These are phyloP conservation scores for Moringa oleifera DNA, from an alignment of 345 rosid genomes.

Conservation along the genomic window DNA sequence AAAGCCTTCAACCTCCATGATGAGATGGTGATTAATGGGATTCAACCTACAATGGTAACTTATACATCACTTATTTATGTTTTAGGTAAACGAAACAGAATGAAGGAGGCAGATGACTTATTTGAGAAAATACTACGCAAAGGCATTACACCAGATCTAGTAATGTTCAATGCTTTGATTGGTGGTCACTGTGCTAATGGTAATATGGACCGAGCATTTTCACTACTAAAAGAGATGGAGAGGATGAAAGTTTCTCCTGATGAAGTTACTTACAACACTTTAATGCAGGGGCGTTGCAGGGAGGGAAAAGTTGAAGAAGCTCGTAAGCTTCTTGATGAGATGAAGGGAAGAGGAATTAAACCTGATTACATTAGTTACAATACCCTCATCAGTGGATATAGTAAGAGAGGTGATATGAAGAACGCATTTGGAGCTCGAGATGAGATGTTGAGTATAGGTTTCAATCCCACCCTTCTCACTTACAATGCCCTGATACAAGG, in stretches of 20 bases:
- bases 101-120: constrained; percentile 66
- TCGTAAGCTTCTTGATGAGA: constrained; percentile 69
- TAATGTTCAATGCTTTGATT: constrained; percentile 75
- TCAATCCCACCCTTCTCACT: constrained; percentile 75
- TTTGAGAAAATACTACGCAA: constrained; percentile 46
- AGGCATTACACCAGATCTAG: constrained; percentile 52
- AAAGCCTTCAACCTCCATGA: constrained; percentile 65
- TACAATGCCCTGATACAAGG: constrained; percentile 85
- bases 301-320: constrained; percentile 88
- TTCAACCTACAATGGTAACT: constrained; percentile 63
- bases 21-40: constrained; percentile 58
- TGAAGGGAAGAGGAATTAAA: constrained; percentile 73
- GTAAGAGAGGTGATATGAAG: constrained; percentile 74
- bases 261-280: constrained; percentile 84
- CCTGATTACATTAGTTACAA: constrained; percentile 85
- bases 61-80: constrained; percentile 78
- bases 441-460: constrained; percentile 85
- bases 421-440: constrained; percentile 73
- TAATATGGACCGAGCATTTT: constrained; percentile 61
- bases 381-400: constrained; percentile 82
- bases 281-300: constrained; percentile 79
- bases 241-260: constrained; percentile 58
- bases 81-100: constrained; percentile 56
- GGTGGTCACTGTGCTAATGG: constrained; percentile 73
- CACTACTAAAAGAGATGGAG: constrained; percentile 68